Evolutionary conservation across 2,329 filamentous ascomycete species (phyloP).

Genomic region (Coniochaeta sp.): DNA sequence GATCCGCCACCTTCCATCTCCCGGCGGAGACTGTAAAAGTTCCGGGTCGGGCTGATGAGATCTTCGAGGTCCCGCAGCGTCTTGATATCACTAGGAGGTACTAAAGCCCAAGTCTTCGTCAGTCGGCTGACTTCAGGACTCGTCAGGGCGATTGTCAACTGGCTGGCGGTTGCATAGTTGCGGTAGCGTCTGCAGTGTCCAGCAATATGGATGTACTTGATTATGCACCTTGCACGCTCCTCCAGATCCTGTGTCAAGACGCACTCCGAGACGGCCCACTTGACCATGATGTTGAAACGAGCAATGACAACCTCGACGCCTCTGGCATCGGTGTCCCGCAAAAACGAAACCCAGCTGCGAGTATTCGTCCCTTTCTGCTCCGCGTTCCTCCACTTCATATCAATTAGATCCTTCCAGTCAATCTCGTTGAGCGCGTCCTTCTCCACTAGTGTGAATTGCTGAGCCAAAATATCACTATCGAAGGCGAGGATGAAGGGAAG

Average conservation of each 20-base stretch:
- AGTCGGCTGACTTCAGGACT: slow-evolving; percentile 66
- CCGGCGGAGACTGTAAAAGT: slow-evolving; percentile 67
- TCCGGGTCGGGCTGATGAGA: slow-evolving; percentile 68
- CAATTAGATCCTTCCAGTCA: slow-evolving; percentile 81
- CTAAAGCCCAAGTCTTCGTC: slow-evolving; percentile 61
- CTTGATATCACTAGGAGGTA: slow-evolving; percentile 57
- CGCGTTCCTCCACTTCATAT: slow-evolving; percentile 72
- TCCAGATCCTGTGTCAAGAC: slow-evolving; percentile 65
- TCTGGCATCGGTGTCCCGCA: slow-evolving; percentile 62
- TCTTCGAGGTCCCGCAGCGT: slow-evolving; percentile 63
- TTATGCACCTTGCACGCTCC: slow-evolving; percentile 68
- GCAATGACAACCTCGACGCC: slow-evolving; percentile 81
- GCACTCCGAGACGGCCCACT: slow-evolving; percentile 76
- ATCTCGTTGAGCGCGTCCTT: slow-evolving; percentile 82
- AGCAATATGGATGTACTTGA: slow-evolving; percentile 78
- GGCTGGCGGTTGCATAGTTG: slow-evolving; percentile 79
- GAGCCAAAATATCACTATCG: slow-evolving; percentile 69
- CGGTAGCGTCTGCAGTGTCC: slow-evolving; percentile 66
- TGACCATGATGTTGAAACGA: slow-evolving; percentile 82
- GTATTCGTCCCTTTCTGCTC: slow-evolving; percentile 47
- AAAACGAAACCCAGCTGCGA: slow-evolving; percentile 75
- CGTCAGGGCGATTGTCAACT: slow-evolving; percentile 70
- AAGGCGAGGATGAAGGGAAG: slow-evolving; percentile 76
- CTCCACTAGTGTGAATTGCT: slow-evolving; percentile 80
- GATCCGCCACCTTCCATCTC: slow-evolving; percentile 67